These are phyloP conservation scores for Paecilomyces formosus DNA, from an alignment of 2,329 filamentous ascomycete genomes.

Conservation along the genomic window DNA sequence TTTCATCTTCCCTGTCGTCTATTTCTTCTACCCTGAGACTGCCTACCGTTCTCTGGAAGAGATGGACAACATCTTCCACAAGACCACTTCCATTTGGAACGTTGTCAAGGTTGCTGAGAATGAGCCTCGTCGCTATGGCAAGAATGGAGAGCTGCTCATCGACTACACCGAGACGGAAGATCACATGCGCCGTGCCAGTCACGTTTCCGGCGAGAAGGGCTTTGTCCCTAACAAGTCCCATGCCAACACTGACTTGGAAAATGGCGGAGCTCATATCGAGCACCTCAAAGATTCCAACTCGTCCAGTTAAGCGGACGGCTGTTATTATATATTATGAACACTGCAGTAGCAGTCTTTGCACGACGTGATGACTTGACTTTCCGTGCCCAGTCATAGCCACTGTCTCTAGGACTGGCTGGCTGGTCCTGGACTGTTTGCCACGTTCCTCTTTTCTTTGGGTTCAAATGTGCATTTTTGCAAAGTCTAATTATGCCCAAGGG, in stretches of 20 bases:
- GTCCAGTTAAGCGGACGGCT: not conserved
- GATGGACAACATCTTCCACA: conserved; percentile 61
- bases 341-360: not conserved
- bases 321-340: not conserved
- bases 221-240: not conserved
- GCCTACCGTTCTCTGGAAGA: conserved; percentile 57
- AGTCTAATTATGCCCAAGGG: no score
- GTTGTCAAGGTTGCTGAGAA: conserved; percentile 44
- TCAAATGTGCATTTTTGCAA: not conserved
- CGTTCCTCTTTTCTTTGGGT: not conserved
- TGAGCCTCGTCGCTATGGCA: conserved; percentile 50
- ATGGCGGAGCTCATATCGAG: conserved; percentile 7
- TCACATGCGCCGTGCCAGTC: conserved; percentile 26
- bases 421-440: not conserved
- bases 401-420: not conserved
- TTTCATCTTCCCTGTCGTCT: conserved; percentile 48
- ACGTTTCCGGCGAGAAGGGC: conserved; percentile 1
- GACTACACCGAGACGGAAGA: conserved; percentile 41
- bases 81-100: conserved; percentile 42
- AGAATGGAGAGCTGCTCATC: conserved; percentile 51
- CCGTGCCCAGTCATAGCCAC: not conserved
- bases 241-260: conserved; percentile 5
- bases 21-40: conserved; percentile 57
- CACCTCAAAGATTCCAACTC: not conserved
- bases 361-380: not conserved